Evolutionary conservation across 139 green algal species (phyloP).

Genomic region (Auxenochlorella protothecoides): DNA sequence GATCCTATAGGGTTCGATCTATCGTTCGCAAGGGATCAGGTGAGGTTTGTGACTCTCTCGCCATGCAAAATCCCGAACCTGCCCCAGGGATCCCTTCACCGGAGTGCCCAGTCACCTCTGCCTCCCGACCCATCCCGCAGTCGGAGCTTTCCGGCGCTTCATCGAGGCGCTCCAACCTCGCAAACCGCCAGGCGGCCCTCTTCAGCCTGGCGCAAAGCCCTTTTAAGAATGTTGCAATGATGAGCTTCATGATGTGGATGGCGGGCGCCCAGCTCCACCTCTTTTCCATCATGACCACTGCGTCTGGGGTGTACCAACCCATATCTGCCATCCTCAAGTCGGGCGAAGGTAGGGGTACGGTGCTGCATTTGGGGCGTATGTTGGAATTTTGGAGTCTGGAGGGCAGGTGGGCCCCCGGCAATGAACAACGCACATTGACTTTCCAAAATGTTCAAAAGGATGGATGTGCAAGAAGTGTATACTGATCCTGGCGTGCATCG

Average conservation of each 20-base stretch:
- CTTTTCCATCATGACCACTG: slow-evolving; percentile 86
- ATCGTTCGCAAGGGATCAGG: not conserved
- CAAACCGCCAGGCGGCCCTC: not conserved
- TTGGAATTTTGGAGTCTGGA: not conserved
- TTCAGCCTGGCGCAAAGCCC: not conserved
- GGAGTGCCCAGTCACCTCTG: no score
- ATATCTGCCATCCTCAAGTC: slow-evolving; percentile 65
- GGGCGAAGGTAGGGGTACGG: slow-evolving; percentile 32
- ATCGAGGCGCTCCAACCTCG: not conserved
- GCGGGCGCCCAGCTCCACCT: slow-evolving; percentile 80
- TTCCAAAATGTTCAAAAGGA: no score
- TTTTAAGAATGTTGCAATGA: slow-evolving; percentile 50
- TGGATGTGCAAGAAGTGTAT: no score
- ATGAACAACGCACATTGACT: no score
- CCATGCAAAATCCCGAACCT: not conserved
- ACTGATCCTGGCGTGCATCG: no score
- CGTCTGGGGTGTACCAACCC: slow-evolving; percentile 66
- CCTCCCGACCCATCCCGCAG: no score
- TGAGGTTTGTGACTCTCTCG: not conserved
- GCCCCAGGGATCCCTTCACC: no score
- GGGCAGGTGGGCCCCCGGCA: not conserved
- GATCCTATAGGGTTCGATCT: slow-evolving; percentile 14
- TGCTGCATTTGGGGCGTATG: not conserved
- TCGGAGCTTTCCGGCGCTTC: not conserved
- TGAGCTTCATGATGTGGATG: slow-evolving; percentile 97